These are phyloP conservation scores for Uronychia binucleata DNA, from an alignment of 73 alveolate genomes.

Conservation along the genomic window DNA sequence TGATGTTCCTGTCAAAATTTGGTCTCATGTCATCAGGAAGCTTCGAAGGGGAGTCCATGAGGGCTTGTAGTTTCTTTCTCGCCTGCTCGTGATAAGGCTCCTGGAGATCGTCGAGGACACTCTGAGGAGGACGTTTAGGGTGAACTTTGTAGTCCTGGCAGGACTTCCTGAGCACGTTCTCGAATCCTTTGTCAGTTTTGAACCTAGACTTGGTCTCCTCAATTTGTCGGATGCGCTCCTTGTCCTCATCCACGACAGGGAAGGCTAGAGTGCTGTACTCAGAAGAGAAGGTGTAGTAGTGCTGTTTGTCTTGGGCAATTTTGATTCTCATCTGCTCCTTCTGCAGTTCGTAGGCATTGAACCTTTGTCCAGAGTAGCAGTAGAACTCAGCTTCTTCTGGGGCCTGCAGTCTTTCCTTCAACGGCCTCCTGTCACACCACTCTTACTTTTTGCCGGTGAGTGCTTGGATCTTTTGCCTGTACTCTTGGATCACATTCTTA, in stretches of 20 bases:
- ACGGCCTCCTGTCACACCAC: slow-evolving; percentile 15
- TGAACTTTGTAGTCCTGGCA: slow-evolving; percentile 34
- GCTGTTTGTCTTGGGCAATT: slow-evolving; percentile 39
- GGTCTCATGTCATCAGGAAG: slow-evolving; percentile 13
- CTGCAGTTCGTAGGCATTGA: slow-evolving; percentile 51
- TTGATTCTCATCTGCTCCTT: slow-evolving; percentile 62
- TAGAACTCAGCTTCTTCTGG: slow-evolving; percentile 73
- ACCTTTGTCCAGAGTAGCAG: slow-evolving; percentile 65
- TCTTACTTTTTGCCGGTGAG: slow-evolving; percentile 4
- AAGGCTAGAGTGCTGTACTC: slow-evolving; percentile 60
- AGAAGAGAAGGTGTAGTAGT: slow-evolving; percentile 65
- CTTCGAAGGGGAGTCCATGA: slow-evolving; percentile 18
- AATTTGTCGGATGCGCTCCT: slow-evolving; percentile 33
- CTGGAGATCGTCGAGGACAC: slow-evolving; percentile 43
- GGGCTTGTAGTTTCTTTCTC: slow-evolving; percentile 28
- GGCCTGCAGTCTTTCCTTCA: slow-evolving; percentile 41
- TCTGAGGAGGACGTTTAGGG: slow-evolving; percentile 63
- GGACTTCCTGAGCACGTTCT: slow-evolving; percentile 30
- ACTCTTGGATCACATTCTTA: not conserved
- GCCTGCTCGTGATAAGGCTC: slow-evolving; percentile 47
- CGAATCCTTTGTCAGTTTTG: slow-evolving; percentile 62
- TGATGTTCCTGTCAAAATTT: slow-evolving; percentile 21
- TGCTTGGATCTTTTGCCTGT: slow-evolving; percentile 15
- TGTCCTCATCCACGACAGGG: slow-evolving; percentile 72
- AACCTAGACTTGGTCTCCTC: slow-evolving; percentile 46